Evolutionary conservation across 2,329 filamentous ascomycete species (phyloP).

Genomic region (Thielaviopsis populi): DNA sequence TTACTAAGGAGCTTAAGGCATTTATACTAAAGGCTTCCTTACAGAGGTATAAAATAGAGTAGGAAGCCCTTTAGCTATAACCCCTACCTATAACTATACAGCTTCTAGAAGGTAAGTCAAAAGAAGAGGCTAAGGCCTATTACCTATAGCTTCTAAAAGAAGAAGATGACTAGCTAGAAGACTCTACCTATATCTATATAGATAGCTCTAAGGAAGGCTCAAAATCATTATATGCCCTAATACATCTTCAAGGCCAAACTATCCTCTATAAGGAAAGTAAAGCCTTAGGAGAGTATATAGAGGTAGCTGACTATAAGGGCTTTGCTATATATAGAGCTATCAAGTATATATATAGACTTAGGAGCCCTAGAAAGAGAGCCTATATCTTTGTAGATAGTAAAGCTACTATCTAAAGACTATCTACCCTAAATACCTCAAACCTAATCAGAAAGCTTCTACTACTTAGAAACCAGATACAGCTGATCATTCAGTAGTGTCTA

Average conservation of each 20-base stretch:
- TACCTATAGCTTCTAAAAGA: not conserved
- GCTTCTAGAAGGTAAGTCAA: not conserved
- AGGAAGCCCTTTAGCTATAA: not conserved
- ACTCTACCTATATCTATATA: too few species aligned
- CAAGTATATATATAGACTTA: not conserved
- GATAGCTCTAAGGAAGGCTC: too few species aligned
- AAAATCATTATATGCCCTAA: too few species aligned
- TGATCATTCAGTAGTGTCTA: not conserved
- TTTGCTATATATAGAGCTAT: not conserved
- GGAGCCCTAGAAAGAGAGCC: not conserved
- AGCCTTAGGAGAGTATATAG: not conserved
- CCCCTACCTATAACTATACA: not conserved
- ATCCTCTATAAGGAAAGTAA: not conserved
- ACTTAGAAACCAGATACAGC: not conserved
- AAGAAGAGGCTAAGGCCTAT: not conserved
- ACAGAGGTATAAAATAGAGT: not conserved
- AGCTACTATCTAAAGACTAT: too few species aligned
- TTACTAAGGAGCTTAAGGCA: too few species aligned
- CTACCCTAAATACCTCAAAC: too few species aligned
- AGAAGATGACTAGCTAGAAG: not conserved
- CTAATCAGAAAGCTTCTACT: not conserved
- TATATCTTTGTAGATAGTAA: slow-evolving; percentile 25
- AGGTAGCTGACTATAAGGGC: not conserved
- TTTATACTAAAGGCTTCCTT: too few species aligned
- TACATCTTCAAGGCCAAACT: too few species aligned